Conservation (phyloP, 1,284 basidiomycete genomes). For the Takashimella tepidaria region DNA sequence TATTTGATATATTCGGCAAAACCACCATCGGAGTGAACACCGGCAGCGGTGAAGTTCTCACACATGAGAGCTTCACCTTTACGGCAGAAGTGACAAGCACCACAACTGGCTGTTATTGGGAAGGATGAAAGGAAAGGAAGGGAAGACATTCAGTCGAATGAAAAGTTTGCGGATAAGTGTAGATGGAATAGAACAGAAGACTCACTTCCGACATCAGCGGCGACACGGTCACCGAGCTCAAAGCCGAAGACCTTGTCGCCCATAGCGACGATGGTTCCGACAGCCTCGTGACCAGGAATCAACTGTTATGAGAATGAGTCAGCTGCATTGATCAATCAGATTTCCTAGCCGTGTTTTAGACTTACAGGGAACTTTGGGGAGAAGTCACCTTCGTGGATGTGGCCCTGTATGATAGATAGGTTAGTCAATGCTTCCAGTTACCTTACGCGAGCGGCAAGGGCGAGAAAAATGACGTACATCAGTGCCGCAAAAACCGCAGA, state of each 20-base stretch:
- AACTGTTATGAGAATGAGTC: slow-evolving; percentile 50
- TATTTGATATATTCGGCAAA: slow-evolving; percentile 79
- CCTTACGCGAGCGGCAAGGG: no score
- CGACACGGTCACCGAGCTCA: slow-evolving; percentile 65
- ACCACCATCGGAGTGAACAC: slow-evolving; percentile 72
- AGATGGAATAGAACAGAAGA: neutral
- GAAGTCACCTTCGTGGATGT: slow-evolving; percentile 73
- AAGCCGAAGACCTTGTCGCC: slow-evolving; percentile 67
- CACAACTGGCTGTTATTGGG: slow-evolving; percentile 50
- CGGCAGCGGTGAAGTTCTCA: slow-evolving; percentile 70
- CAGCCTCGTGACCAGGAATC: slow-evolving; percentile 75
- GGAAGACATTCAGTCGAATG: neutral
- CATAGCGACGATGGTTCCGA: slow-evolving; percentile 62
- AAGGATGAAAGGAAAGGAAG: neutral
- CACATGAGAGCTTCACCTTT: slow-evolving; percentile 67
- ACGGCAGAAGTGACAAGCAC: slow-evolving; percentile 74
- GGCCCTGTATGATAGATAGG: slow-evolving; percentile 39
- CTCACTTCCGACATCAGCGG: slow-evolving; percentile 60
- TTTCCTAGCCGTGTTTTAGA: neutral
- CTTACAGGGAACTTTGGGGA: slow-evolving; percentile 62
- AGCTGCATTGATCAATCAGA: slow-evolving; percentile 10
- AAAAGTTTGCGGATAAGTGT: no score
- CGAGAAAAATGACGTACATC: no score
- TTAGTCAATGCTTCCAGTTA: no score
- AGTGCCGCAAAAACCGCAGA: slow-evolving; percentile 65